Evolutionary conservation across 169 alveolate species (phyloP).

Genomic region (Cryptosporidium felis): DNA sequence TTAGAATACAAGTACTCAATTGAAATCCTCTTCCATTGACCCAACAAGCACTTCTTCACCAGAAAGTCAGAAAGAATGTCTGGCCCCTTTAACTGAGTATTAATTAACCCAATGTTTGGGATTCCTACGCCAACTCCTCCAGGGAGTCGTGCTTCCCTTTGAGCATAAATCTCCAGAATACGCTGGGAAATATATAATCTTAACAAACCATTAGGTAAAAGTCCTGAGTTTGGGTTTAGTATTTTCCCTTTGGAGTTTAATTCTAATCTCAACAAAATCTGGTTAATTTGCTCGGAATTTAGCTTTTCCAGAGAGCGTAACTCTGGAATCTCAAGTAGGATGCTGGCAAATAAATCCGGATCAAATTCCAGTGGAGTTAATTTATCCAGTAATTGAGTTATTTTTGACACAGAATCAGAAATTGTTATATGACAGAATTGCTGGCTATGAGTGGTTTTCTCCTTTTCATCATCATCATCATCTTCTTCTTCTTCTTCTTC

Average conservation of each 20-base stretch:
- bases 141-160: too few relatives aligned
- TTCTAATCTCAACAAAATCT: neutral
- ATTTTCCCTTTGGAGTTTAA: neutral
- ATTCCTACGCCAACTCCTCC: neutral
- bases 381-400: neutral
- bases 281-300: neutral
- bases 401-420: neutral
- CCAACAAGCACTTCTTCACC: slow-evolving; percentile 13
- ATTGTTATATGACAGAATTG: neutral
- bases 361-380: neutral
- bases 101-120: neutral
- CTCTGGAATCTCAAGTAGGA: slow-evolving; percentile 54
- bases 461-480: neutral
- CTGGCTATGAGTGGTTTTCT: too few relatives aligned
- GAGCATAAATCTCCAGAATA: neutral
- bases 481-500: too few relatives aligned
- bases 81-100: neutral
- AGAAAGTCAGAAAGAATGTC: slow-evolving; percentile 47
- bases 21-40: slow-evolving; percentile 25
- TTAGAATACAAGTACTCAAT: slow-evolving; percentile 30
- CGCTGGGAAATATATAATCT: slow-evolving; percentile 1
- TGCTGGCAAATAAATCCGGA: neutral
- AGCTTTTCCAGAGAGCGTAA: neutral
- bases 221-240: neutral
- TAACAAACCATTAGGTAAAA: slow-evolving; percentile 6